These are phyloP conservation scores for Macadamia tetraphylla DNA, from an alignment of 164 flowering plant genomes.

Conservation along the genomic window DNA sequence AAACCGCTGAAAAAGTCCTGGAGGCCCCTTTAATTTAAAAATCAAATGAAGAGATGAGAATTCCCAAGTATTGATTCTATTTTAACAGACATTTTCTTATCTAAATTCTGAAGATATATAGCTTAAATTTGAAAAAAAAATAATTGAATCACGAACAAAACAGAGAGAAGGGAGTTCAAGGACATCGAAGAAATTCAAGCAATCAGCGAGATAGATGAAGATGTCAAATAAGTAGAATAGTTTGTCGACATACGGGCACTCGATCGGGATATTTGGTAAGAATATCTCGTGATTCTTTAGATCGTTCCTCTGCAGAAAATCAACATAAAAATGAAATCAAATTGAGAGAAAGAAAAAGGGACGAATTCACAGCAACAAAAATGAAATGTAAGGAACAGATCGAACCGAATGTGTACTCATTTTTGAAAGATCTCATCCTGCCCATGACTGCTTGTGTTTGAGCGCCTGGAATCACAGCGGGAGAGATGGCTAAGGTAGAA, in stretches of 20 bases:
- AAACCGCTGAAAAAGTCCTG: too few species aligned
- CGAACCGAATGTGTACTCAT: slow-evolving; percentile 58
- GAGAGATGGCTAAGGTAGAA: too few species aligned
- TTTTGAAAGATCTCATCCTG: slow-evolving; percentile 49
- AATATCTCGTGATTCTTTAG: slow-evolving; percentile 59
- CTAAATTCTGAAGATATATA: neutral
- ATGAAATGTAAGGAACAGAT: neutral
- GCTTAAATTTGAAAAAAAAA: neutral
- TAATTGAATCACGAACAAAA: too few species aligned
- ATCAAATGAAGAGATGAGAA: neutral
- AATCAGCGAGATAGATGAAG: neutral
- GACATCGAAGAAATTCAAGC: too few species aligned
- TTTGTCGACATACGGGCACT: slow-evolving; percentile 48
- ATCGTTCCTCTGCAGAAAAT: slow-evolving; percentile 45
- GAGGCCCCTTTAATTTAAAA: too few species aligned
- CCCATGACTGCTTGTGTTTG: slow-evolving; percentile 29
- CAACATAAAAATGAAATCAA: neutral
- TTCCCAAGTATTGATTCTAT: neutral
- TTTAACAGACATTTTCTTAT: neutral
- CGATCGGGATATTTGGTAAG: slow-evolving; percentile 70
- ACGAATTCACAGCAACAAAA: neutral
- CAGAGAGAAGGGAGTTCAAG: too few species aligned
- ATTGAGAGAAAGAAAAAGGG: neutral
- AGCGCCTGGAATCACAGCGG: too few species aligned
- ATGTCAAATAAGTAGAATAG: neutral